A percentile compares a stretch with the other conserved stretches of the same genome.
These are phyloP conservation scores for Botrytis tulipae DNA, from an alignment of 2,329 filamentous ascomycete species.

Conservation along the genomic window DNA sequence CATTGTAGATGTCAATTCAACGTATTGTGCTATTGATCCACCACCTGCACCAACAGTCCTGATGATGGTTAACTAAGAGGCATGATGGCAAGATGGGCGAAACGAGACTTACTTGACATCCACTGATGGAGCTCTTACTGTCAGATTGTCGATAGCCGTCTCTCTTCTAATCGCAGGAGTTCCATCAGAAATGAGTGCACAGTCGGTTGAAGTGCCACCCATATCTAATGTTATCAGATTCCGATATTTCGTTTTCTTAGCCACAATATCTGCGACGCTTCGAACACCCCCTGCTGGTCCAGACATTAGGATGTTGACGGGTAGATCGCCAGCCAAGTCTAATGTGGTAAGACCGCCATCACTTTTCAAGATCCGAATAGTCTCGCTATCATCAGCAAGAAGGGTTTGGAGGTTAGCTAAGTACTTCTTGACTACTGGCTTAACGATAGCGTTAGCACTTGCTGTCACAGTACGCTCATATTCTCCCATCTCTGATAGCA, in stretches of 20 bases:
- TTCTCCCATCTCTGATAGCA: conserved; percentile 9
- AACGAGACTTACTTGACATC: conserved; percentile 1
- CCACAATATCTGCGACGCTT: neutral
- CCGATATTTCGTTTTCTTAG: conserved; percentile 10
- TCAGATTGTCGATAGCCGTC: conserved; percentile 9
- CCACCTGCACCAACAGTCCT: conserved; percentile 11
- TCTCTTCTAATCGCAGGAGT: neutral
- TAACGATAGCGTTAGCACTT: conserved; percentile 10
- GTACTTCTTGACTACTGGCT: conserved; percentile 10
- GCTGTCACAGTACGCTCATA: conserved; percentile 7
- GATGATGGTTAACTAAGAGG: too few relatives aligned
- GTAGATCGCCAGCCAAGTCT: neutral
- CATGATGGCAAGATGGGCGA: neutral
- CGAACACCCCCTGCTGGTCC: conserved; percentile 6
- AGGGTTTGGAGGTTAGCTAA: conserved; percentile 6
- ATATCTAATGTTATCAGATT: conserved; percentile 16
- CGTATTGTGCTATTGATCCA: conserved; percentile 17
- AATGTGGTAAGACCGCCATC: conserved; percentile 18
- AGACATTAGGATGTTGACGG: conserved; percentile 9
- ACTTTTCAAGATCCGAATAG: conserved; percentile 16
- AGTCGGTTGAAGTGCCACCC: conserved; percentile 9
- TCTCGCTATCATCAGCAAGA: conserved; percentile 11
- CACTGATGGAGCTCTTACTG: conserved; percentile 12
- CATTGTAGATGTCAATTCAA: conserved; percentile 13
- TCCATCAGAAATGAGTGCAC: conserved; percentile 1